Percentiles rank a stretch among this genome's conserved stretches.
Conservation (phyloP, 2,329 filamentous ascomycete species). For the Xylaria sp. region DNA sequence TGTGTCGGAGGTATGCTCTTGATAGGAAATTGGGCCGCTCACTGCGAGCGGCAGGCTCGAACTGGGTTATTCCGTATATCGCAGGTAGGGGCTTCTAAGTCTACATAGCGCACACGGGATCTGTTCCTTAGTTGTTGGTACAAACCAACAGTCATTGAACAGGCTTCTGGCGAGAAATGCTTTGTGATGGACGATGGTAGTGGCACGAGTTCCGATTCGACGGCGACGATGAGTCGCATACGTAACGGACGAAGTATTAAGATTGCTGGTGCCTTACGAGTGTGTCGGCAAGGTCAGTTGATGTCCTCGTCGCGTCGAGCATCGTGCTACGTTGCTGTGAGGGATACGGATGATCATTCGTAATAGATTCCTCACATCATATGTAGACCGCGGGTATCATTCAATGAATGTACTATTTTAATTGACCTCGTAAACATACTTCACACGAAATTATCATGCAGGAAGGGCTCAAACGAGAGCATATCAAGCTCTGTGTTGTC, state of each 20-base stretch:
- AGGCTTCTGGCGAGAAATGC: background rate
- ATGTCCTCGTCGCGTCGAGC: background rate
- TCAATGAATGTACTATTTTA: background rate
- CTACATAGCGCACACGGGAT: background rate
- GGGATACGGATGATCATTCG: background rate
- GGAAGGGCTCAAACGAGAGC: background rate
- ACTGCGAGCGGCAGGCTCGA: background rate
- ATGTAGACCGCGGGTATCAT: background rate
- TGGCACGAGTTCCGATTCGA: slow-evolving; percentile 18
- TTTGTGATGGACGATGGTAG: background rate
- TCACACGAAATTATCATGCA: background rate
- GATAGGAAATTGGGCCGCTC: background rate
- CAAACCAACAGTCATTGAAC: background rate
- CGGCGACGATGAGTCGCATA: background rate
- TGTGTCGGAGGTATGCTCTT: background rate
- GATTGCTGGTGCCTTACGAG: background rate
- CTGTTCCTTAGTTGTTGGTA: background rate
- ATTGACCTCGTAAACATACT: background rate
- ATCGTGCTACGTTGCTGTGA: background rate
- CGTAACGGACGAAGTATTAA: background rate
- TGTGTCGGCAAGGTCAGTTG: background rate
- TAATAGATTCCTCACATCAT: background rate
- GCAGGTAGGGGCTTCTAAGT: background rate
- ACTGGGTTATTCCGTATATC: background rate
- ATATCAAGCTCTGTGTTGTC: background rate